Evolutionary conservation across 2,329 filamentous ascomycete species (phyloP), one percentile per base, ranked within the genome.

Genomic region (Pezicula carpinea): DNA sequence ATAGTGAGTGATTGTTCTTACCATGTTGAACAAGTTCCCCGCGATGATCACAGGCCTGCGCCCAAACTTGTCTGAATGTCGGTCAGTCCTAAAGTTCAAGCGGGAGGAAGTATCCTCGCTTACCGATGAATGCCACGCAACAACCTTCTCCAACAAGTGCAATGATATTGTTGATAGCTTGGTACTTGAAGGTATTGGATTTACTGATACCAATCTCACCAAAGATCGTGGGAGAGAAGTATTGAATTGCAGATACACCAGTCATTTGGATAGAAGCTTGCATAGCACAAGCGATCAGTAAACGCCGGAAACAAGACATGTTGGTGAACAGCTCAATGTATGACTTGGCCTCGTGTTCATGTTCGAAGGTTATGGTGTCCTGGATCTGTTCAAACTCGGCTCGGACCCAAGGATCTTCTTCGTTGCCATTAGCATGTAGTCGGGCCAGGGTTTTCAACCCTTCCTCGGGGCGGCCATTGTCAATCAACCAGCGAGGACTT

Each of bases 41-140:
- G 87, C 87, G 11, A 70, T 59, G 51, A 92, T 91, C 41, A 91
- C 67, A 0, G 84, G 81, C 77, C 87, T 77, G 39, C 87, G 81
- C 42, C 88, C 87, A 7, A 84, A 76, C 29, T 70, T 73, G 62
- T 91, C 26, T 29, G 13, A 3, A 29, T 29, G 5, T 29, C 13
- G 26, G 26, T 29, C 13, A 29, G 26, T 13, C 8, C 26, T 29
- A 29, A 11, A 10, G 13, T 29, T 29, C 26, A 29, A 11, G 26
- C 8, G 4, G 13, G 26, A 29, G 26, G 26, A 29, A 29, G 26
- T 4, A 6, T 8, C 3, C 10, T 29, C 26, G 26, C 26, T 29
- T 29, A 29, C 26, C 87, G 53, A 90, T 82, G 48, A 79, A 66
- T 42, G 80, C 56, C 50, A 85, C 79, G 57, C 79, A 83, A 50